Conservation (phyloP, 139 green algal genomes). For the Mesotaenium endlicherianum region DNA sequence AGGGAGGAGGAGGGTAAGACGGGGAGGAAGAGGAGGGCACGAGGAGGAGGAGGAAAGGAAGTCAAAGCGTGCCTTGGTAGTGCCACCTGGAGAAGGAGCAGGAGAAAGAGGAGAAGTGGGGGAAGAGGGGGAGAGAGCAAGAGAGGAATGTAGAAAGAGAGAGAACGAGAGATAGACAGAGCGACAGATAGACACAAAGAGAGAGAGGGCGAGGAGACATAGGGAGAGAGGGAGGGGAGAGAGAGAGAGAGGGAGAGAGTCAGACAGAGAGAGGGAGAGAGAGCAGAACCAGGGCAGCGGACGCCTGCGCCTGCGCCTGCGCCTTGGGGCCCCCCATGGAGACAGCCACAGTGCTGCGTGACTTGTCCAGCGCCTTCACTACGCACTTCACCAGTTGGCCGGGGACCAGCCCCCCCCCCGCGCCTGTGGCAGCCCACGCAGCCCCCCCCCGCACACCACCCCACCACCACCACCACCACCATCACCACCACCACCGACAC, state of each 20-base stretch:
- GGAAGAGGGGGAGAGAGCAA: background rate
- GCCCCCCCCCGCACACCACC: too few species aligned
- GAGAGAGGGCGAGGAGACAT: background rate
- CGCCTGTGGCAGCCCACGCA: too few species aligned
- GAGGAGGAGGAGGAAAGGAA: background rate
- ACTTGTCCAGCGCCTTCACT: too few species aligned
- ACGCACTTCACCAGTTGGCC: too few species aligned
- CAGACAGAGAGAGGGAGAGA: background rate
- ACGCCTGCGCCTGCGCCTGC: too few species aligned
- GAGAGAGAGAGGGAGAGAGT: background rate
- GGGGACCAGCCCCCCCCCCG: too few species aligned
- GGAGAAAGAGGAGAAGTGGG: background rate
- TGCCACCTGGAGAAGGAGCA: background rate
- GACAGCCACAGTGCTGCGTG: too few species aligned
- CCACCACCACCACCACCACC: too few species aligned
- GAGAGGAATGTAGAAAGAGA: background rate
- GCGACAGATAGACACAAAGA: slow-evolving; percentile 4
- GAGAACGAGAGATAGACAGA: background rate
- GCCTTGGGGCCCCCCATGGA: too few species aligned
- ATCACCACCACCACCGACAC: too few species aligned
- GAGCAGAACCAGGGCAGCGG: too few species aligned
- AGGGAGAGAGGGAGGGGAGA: background rate
- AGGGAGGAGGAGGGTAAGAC: background rate
- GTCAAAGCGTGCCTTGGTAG: background rate
- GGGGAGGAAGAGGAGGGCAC: background rate